Percentiles rank a stretch among this genome's conserved stretches.
Conservation (phyloP, 2,329 filamentous ascomycete genomes). For the Nigrospora osmanthi region DNA sequence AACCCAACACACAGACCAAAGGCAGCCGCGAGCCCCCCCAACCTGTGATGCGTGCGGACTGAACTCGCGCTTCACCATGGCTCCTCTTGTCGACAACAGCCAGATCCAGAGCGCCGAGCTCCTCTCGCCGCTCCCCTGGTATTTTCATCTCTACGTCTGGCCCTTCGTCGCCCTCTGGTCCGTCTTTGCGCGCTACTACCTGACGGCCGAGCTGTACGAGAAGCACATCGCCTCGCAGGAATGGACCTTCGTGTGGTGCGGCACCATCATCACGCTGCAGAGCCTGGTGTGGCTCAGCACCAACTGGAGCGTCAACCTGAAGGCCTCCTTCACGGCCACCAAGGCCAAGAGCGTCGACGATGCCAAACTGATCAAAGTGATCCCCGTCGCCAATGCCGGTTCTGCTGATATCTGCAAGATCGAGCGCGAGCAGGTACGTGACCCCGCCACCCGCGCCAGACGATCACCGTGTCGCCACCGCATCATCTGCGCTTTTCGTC, state of each 20-base stretch:
- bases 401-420: slow-evolving; percentile 80
- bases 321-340: slow-evolving; percentile 72
- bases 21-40: too few relatives aligned
- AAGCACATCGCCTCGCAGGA: slow-evolving; percentile 88
- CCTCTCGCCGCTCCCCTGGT: slow-evolving; percentile 74
- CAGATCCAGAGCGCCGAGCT: slow-evolving; percentile 85
- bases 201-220: slow-evolving; percentile 76
- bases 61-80: neutral
- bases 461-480: too few relatives aligned
- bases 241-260: slow-evolving; percentile 96
- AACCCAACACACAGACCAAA: too few relatives aligned
- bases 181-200: slow-evolving; percentile 80
- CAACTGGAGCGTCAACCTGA: slow-evolving; percentile 91
- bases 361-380: slow-evolving; percentile 84
- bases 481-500: neutral
- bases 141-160: slow-evolving; percentile 85
- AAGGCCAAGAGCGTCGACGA: slow-evolving; percentile 61
- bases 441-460: neutral
- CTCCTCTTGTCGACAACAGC: slow-evolving; percentile 77
- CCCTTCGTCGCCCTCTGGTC: slow-evolving; percentile 92
- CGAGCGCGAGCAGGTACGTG: slow-evolving; percentile 59
- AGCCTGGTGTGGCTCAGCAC: slow-evolving; percentile 90
- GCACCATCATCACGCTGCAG: slow-evolving; percentile 80
- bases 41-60: too few relatives aligned
- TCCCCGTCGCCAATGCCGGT: slow-evolving; percentile 84